phyloP scores from a whole-genome alignment of 805 yeast species.

The Dipodascus geniculatus region DNA sequence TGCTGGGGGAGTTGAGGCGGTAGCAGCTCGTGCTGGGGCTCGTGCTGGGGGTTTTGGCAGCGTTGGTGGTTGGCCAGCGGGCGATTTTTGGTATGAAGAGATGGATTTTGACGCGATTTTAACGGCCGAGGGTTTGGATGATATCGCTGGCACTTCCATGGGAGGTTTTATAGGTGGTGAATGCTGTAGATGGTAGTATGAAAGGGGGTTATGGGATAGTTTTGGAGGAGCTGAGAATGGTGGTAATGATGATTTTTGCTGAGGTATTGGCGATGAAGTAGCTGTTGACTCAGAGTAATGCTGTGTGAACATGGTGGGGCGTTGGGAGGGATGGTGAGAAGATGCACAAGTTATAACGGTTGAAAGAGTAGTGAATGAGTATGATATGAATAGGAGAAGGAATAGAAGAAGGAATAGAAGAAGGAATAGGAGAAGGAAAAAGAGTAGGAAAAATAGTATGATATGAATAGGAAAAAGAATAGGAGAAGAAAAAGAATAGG shows the following conservation, averaged over 20 bases:
- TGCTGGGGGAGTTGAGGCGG: background rate
- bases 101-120: conserved; percentile 1
- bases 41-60: too few species aligned
- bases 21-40: background rate
- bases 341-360: background rate
- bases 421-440: background rate
- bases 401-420: background rate
- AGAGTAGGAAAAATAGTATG: background rate
- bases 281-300: background rate
- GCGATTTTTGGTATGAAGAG: background rate
- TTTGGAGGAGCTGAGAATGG: background rate
- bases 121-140: background rate
- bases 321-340: background rate
- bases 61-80: too few species aligned
- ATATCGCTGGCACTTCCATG: background rate
- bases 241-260: background rate
- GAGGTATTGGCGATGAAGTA: background rate
- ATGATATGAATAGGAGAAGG: background rate
- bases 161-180: background rate
- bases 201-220: background rate
- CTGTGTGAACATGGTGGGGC: background rate
- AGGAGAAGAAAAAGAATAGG: background rate
- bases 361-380: background rate
- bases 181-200: background rate
- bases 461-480: background rate